These are phyloP conservation scores for Oryza australiensis DNA, from an alignment of 176 grass and related monocot genomes.

Conservation along the genomic window DNA sequence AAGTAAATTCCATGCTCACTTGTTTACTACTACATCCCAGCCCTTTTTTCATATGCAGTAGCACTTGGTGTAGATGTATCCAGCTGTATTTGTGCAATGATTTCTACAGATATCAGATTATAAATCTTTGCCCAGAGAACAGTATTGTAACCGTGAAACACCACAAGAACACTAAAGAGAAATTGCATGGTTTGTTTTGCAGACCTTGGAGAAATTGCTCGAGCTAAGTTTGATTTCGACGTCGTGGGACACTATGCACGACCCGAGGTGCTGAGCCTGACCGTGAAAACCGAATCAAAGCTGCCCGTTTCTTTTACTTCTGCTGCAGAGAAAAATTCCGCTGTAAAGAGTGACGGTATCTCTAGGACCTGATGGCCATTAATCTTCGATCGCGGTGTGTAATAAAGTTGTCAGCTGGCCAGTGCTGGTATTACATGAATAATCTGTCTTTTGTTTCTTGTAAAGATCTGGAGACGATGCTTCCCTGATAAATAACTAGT, in stretches of 20 bases:
- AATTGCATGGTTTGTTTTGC: slow-evolving; percentile 15
- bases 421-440: background rate
- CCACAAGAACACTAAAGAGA: background rate
- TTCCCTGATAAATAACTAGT: slow-evolving; percentile 2
- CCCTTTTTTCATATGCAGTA: background rate
- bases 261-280: slow-evolving; percentile 85
- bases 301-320: slow-evolving; percentile 65
- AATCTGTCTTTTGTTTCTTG: slow-evolving; percentile 1
- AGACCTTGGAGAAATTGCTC: slow-evolving; percentile 86
- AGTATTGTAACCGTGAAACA: slow-evolving; percentile 3
- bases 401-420: background rate
- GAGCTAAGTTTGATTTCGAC: slow-evolving; percentile 97
- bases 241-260: slow-evolving; percentile 89
- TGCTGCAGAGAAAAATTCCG: slow-evolving; percentile 18
- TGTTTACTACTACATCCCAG: background rate
- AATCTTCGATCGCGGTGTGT: background rate
- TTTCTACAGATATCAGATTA: background rate
- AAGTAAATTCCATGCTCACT: background rate
- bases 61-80: slow-evolving; percentile 14
- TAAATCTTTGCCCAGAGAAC: background rate
- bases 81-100: background rate
- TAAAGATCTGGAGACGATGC: background rate
- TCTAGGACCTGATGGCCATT: background rate
- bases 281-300: slow-evolving; percentile 63
- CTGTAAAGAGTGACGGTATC: background rate